Evolutionary conservation across 2,329 filamentous ascomycete genomes (phyloP).

Genomic region (Epichloe gansuensis): DNA sequence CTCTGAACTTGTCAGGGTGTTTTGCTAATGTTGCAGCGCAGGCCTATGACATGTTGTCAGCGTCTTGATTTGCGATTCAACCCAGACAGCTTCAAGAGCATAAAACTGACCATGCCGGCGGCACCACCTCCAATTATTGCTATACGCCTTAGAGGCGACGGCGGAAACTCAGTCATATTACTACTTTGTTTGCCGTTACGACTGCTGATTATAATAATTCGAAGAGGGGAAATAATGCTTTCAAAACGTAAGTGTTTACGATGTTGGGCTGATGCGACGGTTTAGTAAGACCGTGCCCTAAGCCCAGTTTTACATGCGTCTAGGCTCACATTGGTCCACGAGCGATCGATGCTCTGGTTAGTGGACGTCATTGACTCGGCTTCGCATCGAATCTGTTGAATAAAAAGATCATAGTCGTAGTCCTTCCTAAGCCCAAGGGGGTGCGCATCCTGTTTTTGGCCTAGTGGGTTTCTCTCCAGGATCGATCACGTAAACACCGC

Average conservation of each 20-base stretch:
- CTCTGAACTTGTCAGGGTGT: conserved; percentile 51
- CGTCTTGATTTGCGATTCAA: neutral
- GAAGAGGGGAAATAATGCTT: neutral
- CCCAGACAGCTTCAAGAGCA: neutral
- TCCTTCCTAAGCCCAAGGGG: too few relatives aligned
- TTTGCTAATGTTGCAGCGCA: conserved; percentile 55
- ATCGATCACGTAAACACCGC: too few relatives aligned
- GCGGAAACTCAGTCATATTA: conserved; percentile 2
- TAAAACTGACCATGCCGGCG: conserved; percentile 40
- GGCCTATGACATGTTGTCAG: conserved; percentile 26
- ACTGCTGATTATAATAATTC: neutral
- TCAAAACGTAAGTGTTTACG: too few relatives aligned
- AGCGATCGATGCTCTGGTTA: neutral
- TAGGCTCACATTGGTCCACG: neutral
- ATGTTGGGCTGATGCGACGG: neutral
- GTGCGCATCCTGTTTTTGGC: too few relatives aligned
- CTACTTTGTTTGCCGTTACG: neutral
- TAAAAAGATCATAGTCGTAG: too few relatives aligned
- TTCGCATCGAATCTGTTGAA: neutral
- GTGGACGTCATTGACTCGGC: conserved; percentile 10
- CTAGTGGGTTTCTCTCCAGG: too few relatives aligned
- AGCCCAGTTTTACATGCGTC: neutral
- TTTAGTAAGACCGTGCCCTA: neutral
- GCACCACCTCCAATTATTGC: conserved; percentile 51
- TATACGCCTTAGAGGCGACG: conserved; percentile 31